phyloP scores from a whole-genome alignment of 2,329 filamentous ascomycete species.

The Diatrype stigma region DNA sequence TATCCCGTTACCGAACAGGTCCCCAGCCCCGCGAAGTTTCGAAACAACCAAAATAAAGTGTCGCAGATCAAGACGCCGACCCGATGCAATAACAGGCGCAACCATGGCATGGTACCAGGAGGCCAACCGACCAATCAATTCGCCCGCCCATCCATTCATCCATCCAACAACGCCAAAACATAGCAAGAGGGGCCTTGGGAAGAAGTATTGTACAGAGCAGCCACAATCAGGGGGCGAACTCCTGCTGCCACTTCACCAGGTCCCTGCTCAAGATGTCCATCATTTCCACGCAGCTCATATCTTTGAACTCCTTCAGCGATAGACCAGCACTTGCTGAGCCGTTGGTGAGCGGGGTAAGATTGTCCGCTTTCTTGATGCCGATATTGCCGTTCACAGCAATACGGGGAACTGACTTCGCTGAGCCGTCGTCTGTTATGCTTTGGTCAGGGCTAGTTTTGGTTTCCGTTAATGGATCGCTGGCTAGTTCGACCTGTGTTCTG shows the following conservation, averaged over 20 bases:
- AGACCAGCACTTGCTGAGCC: conserved; percentile 26
- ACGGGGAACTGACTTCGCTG: conserved; percentile 24
- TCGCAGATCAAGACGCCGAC: background rate
- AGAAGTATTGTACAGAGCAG: conserved; percentile 1
- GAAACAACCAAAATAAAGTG: background rate
- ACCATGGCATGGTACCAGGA: background rate
- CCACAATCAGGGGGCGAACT: conserved; percentile 45
- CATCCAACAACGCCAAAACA: background rate
- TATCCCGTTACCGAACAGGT: background rate
- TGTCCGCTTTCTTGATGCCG: conserved; percentile 12
- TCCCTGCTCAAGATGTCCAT: conserved; percentile 81
- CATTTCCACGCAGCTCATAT: conserved; percentile 78
- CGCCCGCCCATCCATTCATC: background rate
- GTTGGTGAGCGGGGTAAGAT: conserved; percentile 11
- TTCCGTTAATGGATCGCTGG: conserved; percentile 52
- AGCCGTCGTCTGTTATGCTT: conserved; percentile 34
- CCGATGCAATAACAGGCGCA: background rate
- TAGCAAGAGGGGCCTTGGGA: background rate
- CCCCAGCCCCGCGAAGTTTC: background rate
- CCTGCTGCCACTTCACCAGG: conserved; percentile 80
- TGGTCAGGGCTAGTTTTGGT: conserved; percentile 38
- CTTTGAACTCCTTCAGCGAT: conserved; percentile 59
- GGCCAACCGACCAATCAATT: background rate
- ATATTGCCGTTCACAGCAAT: conserved; percentile 34
- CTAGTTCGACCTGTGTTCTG: conserved; percentile 82